Evolutionary conservation across 768 basidiomycete genomes (phyloP), one percentile per base, ranked within the genome.

Genomic region (Leccinum boreale): DNA sequence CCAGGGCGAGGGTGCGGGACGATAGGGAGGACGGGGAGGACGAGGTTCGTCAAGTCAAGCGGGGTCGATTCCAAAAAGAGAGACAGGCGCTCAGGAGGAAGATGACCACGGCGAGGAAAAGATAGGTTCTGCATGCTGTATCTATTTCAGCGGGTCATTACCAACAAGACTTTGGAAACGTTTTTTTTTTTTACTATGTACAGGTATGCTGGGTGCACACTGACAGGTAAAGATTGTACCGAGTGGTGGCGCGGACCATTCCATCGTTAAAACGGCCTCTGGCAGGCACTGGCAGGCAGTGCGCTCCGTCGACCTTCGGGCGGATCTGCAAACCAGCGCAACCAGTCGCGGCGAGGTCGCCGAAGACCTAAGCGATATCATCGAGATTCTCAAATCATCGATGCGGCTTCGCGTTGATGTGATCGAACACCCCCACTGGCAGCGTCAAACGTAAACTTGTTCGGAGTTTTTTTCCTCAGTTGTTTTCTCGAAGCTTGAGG

Each of bases 21-120:
- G 62, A 63, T n/a, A 8, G 57, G 7, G 69, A 63, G 5, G 73
- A 62, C 7, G 67, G 29, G 3, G 74, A 65, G 15, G 73, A 70
- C 5, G 74, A 70, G 31, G 70, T 58, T 19, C 74, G 52, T 35
- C 53, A 44, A 31, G 68, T 67, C 55, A 79, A 80, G 65, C 72
- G 70, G 58, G 70, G 70, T 47, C 71, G 77, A 31, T 79, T 81
- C 61, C 79, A 79, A 61, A 76, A 73, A 68, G 79, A 76, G 57
- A 69, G 74, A 47, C 76, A 69, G 55, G 65, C 68, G 6, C 67
- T 79, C 35, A 69, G 72, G 62, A 75, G 66, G 53, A 68, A 62
- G 52, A 50, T 54, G 53, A 48, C 58, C 14, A 70, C 63, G 45
- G 4, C 46, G n/a, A 68, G 23, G 52, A 62, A 47, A 52, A 60